Conservation (phyloP, 345 rosid genomes). For the Gossypium thurberi region DNA sequence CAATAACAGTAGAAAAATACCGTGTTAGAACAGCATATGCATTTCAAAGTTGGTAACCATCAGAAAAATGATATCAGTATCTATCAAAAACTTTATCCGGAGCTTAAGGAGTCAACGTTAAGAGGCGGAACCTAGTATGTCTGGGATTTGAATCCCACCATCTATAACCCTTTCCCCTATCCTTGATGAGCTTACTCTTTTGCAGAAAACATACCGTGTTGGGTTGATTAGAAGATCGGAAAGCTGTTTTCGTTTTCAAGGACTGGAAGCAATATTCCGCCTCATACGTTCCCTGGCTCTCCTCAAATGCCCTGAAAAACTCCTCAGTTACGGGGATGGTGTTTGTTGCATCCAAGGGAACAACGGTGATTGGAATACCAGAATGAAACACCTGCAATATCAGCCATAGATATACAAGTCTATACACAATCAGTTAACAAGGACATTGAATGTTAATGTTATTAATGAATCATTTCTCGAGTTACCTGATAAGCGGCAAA, state of each 20-base stretch:
- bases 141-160: not conserved
- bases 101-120: not conserved
- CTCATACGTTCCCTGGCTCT: slow-evolving; percentile 56
- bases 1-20: not conserved
- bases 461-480: not conserved
- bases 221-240: slow-evolving; percentile 52
- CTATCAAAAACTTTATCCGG: not conserved
- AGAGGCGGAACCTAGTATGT: not conserved
- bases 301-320: slow-evolving; percentile 58
- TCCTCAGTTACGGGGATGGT: slow-evolving; percentile 54
- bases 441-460: not conserved
- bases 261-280: slow-evolving; percentile 74
- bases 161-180: not conserved
- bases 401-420: not conserved
- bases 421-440: not conserved
- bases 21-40: not conserved
- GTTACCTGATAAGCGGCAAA: slow-evolving; percentile 83
- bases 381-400: slow-evolving; percentile 70
- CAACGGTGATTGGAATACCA: slow-evolving; percentile 71
- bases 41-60: not conserved
- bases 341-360: slow-evolving; percentile 91
- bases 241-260: slow-evolving; percentile 68
- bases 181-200: not conserved
- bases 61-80: not conserved
- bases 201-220: slow-evolving; percentile 35